A percentile compares a stretch with the other conserved stretches of the same genome.
These are phyloP conservation scores for Pisolithus tinctorius DNA, from an alignment of 768 basidiomycete species.

Conservation along the genomic window DNA sequence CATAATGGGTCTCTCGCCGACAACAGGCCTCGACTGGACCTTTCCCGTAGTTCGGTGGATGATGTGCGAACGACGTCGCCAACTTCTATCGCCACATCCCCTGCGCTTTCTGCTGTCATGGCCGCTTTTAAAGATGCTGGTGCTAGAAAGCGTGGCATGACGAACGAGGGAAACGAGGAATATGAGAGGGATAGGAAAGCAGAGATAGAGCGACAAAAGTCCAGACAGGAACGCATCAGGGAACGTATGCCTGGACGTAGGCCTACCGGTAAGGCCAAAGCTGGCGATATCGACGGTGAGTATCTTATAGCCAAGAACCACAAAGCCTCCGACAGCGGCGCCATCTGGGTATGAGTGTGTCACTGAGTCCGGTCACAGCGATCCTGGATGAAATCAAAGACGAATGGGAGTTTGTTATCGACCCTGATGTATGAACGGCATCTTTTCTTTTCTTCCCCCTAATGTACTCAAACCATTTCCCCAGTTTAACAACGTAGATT, in stretches of 20 bases:
- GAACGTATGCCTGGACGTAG: slow-evolving; percentile 59
- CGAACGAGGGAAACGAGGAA: slow-evolving; percentile 49
- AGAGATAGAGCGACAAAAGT: slow-evolving; percentile 58
- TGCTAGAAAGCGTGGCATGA: slow-evolving; percentile 47
- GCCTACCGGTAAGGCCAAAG: slow-evolving; percentile 46
- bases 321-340: no score
- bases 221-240: slow-evolving; percentile 61
- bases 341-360: neutral
- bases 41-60: slow-evolving; percentile 7
- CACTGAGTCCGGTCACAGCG: slow-evolving; percentile 36
- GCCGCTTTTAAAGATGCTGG: slow-evolving; percentile 64
- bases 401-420: slow-evolving; percentile 85
- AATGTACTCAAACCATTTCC: slow-evolving; percentile 2
- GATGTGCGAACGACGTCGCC: slow-evolving; percentile 12
- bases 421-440: slow-evolving; percentile 58
- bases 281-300: slow-evolving; percentile 84
- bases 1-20: slow-evolving; percentile 20
- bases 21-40: slow-evolving; percentile 13
- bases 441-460: neutral
- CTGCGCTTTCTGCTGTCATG: slow-evolving; percentile 48
- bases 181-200: slow-evolving; percentile 51
- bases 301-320: neutral
- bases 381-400: slow-evolving; percentile 81
- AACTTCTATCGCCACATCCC: slow-evolving; percentile 35
- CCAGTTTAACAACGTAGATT: slow-evolving; percentile 90